Evolutionary conservation across 805 yeast genomes (phyloP).

Genomic region (Maudiozyma saulgeensis): DNA sequence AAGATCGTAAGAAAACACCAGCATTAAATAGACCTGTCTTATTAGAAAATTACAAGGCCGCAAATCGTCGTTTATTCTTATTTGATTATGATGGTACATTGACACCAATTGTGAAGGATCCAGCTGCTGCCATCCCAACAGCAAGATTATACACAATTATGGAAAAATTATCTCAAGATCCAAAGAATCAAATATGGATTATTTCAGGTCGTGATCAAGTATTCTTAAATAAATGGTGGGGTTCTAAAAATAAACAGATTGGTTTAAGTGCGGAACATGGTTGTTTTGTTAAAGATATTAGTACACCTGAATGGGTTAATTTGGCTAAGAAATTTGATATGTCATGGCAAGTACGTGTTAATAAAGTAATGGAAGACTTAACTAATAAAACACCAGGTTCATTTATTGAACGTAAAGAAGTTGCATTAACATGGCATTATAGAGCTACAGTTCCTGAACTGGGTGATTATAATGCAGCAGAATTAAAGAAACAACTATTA

Average conservation of each 20-base stretch:
- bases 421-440: conserved; percentile 97
- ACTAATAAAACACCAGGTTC: conserved; percentile 91
- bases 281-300: conserved; percentile 77
- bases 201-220: conserved; percentile 92
- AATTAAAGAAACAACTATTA: conserved; percentile 56
- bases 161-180: conserved; percentile 56
- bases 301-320: conserved; percentile 64
- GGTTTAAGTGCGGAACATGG: conserved; percentile 98
- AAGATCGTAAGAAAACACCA: conserved; percentile 56
- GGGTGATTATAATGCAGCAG: conserved; percentile 77
- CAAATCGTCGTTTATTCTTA: conserved; percentile 66
- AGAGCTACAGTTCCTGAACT: conserved; percentile 89
- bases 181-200: conserved; percentile 83
- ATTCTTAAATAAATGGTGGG: conserved; percentile 83
- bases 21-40: conserved; percentile 66
- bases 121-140: conserved; percentile 96
- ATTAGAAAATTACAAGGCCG: conserved; percentile 45
- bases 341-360: conserved; percentile 89
- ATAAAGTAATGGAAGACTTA: conserved; percentile 58
- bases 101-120: conserved; percentile 93
- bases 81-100: conserved; percentile 97
- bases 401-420: conserved; percentile 73
- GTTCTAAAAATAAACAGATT: conserved; percentile 47
- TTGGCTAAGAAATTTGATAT: conserved; percentile 75
- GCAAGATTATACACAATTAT: conserved; percentile 54